Conservation (phyloP, 2,329 filamentous ascomycete species). For the Cladophialophora yegresii region DNA sequence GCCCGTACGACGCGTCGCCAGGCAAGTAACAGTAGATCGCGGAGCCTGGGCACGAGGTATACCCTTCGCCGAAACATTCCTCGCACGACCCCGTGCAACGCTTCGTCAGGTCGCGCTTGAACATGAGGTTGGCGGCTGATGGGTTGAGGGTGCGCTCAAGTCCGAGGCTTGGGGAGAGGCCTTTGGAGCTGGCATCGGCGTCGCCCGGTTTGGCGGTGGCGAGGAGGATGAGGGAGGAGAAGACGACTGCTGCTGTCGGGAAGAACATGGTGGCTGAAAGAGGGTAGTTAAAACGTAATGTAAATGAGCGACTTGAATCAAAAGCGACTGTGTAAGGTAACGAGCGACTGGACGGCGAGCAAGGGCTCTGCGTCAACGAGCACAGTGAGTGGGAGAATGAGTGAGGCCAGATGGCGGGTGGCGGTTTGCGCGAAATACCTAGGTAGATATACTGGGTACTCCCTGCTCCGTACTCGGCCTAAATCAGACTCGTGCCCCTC, state of each 20-base stretch:
- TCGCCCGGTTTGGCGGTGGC: conserved; percentile 14
- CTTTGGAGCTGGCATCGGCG: conserved; percentile 21
- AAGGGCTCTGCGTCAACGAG: not conserved
- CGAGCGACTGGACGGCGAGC: not conserved
- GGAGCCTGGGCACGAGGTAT: conserved; percentile 29
- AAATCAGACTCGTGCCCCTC: conserved; percentile 8
- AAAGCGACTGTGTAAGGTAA: not conserved
- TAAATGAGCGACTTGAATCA: conserved; percentile 2
- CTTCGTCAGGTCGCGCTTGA: conserved; percentile 23
- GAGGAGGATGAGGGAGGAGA: conserved; percentile 22
- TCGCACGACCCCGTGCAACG: conserved; percentile 30
- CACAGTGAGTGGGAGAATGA: not conserved
- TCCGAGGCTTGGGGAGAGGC: conserved; percentile 8
- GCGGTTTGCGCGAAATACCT: conserved; percentile 6
- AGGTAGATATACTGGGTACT: not conserved
- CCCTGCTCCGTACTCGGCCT: too few relatives aligned
- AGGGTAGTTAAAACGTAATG: conserved; percentile 4
- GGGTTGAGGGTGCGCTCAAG: conserved; percentile 15
- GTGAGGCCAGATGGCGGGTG: not conserved
- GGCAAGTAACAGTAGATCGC: conserved; percentile 30
- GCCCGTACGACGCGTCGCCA: conserved; percentile 26
- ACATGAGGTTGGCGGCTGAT: conserved; percentile 20
- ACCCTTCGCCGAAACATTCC: conserved; percentile 33
- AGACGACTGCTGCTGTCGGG: conserved; percentile 9
- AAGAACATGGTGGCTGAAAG: conserved; percentile 24